Percentiles rank a stretch among this genome's conserved stretches.
Evolutionary conservation across 2,329 filamentous ascomycete genomes (phyloP).

Genomic region (Paraconiothyrium brasiliense): DNA sequence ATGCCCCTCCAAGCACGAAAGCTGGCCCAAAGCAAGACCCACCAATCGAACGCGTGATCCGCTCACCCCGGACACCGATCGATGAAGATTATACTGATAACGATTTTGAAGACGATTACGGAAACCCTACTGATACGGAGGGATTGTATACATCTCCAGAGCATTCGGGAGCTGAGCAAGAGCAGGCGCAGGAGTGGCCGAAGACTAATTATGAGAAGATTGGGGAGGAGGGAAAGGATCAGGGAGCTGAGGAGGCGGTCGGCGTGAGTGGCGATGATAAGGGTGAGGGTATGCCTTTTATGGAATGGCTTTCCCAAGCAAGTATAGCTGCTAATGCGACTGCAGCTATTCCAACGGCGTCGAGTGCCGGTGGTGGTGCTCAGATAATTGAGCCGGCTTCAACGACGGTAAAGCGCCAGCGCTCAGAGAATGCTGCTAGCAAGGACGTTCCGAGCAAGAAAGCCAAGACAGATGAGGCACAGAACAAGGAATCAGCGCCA

Average conservation of each 20-base stretch:
- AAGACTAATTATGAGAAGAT: background rate
- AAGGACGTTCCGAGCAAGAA: background rate
- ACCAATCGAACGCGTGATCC: background rate
- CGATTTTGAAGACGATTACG: background rate
- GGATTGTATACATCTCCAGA: background rate
- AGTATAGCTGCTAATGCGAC: background rate
- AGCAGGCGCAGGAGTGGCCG: background rate
- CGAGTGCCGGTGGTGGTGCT: background rate
- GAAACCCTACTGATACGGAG: background rate
- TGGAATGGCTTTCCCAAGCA: constrained; percentile 3
- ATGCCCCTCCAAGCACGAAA: background rate
- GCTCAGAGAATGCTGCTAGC: background rate
- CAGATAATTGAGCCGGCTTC: background rate
- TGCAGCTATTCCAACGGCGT: background rate
- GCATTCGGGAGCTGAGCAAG: background rate
- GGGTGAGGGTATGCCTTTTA: constrained; percentile 1
- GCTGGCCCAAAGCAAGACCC: background rate
- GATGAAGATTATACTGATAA: constrained; percentile 4
- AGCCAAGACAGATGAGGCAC: background rate
- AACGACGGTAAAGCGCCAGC: background rate
- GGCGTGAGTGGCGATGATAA: background rate
- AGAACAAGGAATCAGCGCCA: background rate
- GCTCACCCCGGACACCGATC: background rate
- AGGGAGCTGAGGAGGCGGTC: background rate
- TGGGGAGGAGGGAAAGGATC: background rate